Evolutionary conservation across 192 early-diverging fungal species (phyloP).

Genomic region (Coemansia guatemalensis): DNA sequence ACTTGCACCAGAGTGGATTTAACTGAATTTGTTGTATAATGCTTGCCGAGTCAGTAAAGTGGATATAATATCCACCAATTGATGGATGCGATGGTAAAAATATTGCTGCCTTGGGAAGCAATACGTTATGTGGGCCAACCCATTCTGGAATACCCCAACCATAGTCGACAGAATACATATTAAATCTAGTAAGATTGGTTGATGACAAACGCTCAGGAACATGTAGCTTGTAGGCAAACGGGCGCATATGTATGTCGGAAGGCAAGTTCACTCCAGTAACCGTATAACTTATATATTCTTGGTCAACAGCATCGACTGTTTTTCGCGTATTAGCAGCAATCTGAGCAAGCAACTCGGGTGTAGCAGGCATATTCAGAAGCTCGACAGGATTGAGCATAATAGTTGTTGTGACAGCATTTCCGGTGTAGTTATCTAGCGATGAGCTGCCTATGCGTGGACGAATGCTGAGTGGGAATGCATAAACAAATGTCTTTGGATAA

Average conservation of each 20-base stretch:
- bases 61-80: conserved; percentile 8
- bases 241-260: not conserved
- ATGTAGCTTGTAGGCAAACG: not conserved
- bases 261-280: not conserved
- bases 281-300: conserved; percentile 12
- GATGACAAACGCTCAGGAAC: not conserved
- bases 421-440: not conserved
- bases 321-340: not conserved
- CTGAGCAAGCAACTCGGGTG: not conserved
- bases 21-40: not conserved
- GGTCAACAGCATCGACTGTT: not conserved
- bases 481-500: not conserved
- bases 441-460: not conserved
- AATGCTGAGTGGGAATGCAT: not conserved
- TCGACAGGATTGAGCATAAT: not conserved
- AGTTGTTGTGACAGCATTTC: not conserved
- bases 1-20: too few relatives aligned
- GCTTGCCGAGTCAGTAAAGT: not conserved
- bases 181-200: conserved; percentile 5
- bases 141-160: conserved; percentile 10
- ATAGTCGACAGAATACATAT: conserved; percentile 13
- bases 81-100: conserved; percentile 8
- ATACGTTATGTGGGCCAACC: conserved; percentile 7
- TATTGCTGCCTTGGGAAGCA: conserved; percentile 11
- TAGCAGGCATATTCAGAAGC: conserved; percentile 5